phyloP scores from a whole-genome alignment of 1,139 yeast species.

The Taphrina communis region DNA sequence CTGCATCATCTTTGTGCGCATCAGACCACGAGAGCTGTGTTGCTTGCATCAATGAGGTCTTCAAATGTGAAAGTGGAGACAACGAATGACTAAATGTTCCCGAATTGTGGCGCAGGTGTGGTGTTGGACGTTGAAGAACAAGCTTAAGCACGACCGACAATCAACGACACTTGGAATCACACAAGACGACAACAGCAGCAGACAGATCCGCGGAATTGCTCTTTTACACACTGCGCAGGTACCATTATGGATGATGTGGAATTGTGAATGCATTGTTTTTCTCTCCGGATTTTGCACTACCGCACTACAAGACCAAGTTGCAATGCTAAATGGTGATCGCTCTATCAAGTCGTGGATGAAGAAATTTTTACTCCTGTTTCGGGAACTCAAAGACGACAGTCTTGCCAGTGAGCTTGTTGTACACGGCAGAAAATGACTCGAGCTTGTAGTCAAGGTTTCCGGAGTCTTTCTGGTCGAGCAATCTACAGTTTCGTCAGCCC shows the following conservation, averaged over 20 bases:
- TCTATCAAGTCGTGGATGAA: constrained; percentile 1
- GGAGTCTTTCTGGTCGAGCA: constrained; percentile 97
- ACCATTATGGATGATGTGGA: not conserved
- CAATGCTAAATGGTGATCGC: not conserved
- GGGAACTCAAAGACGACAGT: constrained; percentile 68
- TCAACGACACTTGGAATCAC: too few species aligned
- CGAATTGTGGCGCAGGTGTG: too few species aligned
- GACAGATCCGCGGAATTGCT: too few species aligned
- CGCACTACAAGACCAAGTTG: not conserved
- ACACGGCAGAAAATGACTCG: constrained; percentile 98
- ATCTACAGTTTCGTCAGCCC: constrained; percentile 48
- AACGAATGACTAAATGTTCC: not conserved
- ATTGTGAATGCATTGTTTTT: constrained; percentile 3
- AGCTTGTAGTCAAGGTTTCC: constrained; percentile 97
- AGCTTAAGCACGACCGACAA: too few species aligned
- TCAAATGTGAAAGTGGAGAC: not conserved
- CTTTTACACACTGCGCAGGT: too few species aligned
- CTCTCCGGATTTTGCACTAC: constrained; percentile 12
- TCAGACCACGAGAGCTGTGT: too few species aligned
- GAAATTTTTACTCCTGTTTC: constrained; percentile 31
- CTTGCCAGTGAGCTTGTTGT: constrained; percentile 99
- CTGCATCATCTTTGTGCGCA: too few species aligned
- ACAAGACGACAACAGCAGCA: too few species aligned
- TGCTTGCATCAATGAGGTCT: too few species aligned
- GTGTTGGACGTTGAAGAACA: too few species aligned